Conservation (phyloP, 768 basidiomycete genomes). For the Ramaria sp. region DNA sequence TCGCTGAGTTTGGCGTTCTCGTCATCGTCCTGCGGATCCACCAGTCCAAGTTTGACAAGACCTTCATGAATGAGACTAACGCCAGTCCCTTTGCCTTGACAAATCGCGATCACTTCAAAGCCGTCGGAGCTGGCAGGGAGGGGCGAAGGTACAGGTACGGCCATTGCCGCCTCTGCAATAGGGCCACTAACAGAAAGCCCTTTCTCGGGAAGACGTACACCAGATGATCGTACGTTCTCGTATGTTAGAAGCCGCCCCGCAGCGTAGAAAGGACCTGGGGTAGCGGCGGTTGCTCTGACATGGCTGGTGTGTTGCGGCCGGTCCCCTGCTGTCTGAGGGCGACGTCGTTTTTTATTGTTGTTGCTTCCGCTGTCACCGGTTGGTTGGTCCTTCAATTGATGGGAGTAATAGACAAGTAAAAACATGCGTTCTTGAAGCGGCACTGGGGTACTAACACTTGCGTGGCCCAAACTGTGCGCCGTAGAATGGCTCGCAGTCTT, state of each 20-base stretch:
- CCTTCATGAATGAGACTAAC: conserved; percentile 5
- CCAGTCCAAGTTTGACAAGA: conserved; percentile 1
- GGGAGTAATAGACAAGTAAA: conserved; percentile 1
- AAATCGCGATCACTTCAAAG: conserved; percentile 1
- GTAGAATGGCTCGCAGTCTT: not conserved
- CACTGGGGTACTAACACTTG: not conserved
- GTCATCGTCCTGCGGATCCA: conserved; percentile 1
- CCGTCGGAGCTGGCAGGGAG: not conserved
- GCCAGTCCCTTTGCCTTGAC: not conserved
- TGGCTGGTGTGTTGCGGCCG: not conserved
- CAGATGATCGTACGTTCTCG: conserved; percentile 1
- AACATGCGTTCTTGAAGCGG: conserved; percentile 4
- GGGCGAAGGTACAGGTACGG: not conserved
- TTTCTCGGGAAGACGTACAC: conserved; percentile 7
- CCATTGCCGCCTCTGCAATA: not conserved
- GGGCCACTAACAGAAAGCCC: not conserved
- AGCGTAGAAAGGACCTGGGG: not conserved
- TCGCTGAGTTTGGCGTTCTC: conserved; percentile 1
- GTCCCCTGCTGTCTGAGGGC: not conserved
- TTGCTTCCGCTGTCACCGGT: not conserved
- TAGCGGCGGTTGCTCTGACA: not conserved
- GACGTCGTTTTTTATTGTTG: conserved; percentile 3
- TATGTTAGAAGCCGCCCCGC: not conserved
- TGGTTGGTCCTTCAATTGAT: not conserved
- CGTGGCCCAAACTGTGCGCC: not conserved